Percentiles rank a stretch among this genome's conserved stretches.
These are phyloP conservation scores for Fusarium sarcochroum DNA, from an alignment of 2,329 filamentous ascomycete genomes.

Conservation along the genomic window DNA sequence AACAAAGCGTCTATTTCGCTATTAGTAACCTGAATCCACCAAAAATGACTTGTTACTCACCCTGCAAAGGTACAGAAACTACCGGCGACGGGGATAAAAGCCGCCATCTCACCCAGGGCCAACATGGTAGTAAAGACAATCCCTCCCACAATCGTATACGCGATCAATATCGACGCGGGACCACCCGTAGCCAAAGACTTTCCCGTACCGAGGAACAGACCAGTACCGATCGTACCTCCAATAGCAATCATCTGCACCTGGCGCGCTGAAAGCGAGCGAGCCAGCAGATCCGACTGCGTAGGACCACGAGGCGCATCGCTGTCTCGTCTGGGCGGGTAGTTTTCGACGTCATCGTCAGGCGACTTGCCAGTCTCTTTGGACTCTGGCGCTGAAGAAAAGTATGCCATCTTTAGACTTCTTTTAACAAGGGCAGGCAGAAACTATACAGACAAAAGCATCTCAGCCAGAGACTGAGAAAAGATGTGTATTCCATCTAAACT, in stretches of 20 bases:
- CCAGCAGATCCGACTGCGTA: constrained; percentile 61
- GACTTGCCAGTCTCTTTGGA: constrained; percentile 33
- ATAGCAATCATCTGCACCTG: constrained; percentile 79
- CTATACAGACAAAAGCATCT: neutral
- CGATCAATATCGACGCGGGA: constrained; percentile 70
- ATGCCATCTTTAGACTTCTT: constrained; percentile 17
- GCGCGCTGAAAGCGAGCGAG: constrained; percentile 69
- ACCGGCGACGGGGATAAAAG: constrained; percentile 65
- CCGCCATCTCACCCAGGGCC: constrained; percentile 72
- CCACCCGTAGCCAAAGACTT: constrained; percentile 72
- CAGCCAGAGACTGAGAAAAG: neutral
- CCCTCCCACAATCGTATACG: constrained; percentile 68
- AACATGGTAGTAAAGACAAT: constrained; percentile 73
- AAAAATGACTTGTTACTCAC: constrained; percentile 56
- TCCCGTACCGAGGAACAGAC: constrained; percentile 74
- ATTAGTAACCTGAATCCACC: constrained; percentile 45
- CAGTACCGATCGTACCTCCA: constrained; percentile 71
- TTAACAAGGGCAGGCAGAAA: neutral
- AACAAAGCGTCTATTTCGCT: constrained; percentile 58
- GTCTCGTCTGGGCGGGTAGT: constrained; percentile 13
- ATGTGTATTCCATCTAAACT: neutral
- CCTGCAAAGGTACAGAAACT: constrained; percentile 66
- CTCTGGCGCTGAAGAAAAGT: constrained; percentile 19
- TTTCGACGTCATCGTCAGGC: constrained; percentile 41
- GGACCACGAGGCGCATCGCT: constrained; percentile 23